Conservation (phyloP, 768 basidiomycete species). For the Leccinellum albellum region DNA sequence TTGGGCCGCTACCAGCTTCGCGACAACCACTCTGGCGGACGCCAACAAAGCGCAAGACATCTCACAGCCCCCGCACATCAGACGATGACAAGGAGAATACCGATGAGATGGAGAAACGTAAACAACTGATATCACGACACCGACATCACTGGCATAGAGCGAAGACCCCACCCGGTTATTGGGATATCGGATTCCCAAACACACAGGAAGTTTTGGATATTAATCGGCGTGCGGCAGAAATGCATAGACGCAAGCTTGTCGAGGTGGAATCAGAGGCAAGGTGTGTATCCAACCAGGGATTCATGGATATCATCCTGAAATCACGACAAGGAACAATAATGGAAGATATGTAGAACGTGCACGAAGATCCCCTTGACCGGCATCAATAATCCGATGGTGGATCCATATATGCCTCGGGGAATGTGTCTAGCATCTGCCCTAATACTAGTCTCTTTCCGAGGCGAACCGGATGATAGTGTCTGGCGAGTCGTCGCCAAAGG, state of each 20-base stretch:
- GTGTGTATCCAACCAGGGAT: slow-evolving; percentile 32
- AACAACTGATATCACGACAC: slow-evolving; percentile 68
- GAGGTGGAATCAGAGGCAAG: slow-evolving; percentile 57
- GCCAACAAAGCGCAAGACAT: slow-evolving; percentile 37
- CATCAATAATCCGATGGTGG: slow-evolving; percentile 4
- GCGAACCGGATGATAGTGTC: slow-evolving; percentile 58
- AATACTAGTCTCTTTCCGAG: slow-evolving; percentile 45
- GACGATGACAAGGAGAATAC: slow-evolving; percentile 28
- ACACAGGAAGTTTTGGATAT: slow-evolving; percentile 80
- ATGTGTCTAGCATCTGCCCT: slow-evolving; percentile 48
- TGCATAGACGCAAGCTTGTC: slow-evolving; percentile 63
- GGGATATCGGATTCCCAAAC: slow-evolving; percentile 86
- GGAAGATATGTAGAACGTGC: slow-evolving; percentile 29
- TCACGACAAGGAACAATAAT: slow-evolving; percentile 13
- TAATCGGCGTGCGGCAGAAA: slow-evolving; percentile 67
- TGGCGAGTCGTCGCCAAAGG: slow-evolving; percentile 47
- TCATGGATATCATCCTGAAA: background rate
- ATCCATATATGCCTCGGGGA: slow-evolving; percentile 30
- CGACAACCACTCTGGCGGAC: slow-evolving; percentile 75
- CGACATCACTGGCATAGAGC: slow-evolving; percentile 66
- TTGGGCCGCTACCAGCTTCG: slow-evolving; percentile 70
- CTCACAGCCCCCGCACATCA: background rate
- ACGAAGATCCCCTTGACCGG: slow-evolving; percentile 12
- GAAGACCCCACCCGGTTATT: slow-evolving; percentile 81
- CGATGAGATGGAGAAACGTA: slow-evolving; percentile 48